These are phyloP conservation scores for Lachnellula willkommii DNA, from an alignment of 2,329 filamentous ascomycete species.

Conservation along the genomic window DNA sequence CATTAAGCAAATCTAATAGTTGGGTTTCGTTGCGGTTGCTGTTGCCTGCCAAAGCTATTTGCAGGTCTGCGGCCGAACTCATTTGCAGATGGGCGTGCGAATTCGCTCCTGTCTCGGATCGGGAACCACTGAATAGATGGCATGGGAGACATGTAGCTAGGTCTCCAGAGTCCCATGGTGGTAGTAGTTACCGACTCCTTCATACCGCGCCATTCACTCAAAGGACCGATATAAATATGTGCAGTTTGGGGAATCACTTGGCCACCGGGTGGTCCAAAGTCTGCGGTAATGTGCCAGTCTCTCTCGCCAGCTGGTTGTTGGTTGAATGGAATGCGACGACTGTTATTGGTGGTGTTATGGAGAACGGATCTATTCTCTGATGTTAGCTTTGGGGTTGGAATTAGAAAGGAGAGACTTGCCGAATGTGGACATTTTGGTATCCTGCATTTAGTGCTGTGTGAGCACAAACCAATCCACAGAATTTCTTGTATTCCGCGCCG, in stretches of 20 bases:
- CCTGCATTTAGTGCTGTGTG: not conserved
- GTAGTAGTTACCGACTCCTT: not conserved
- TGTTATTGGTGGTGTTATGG: not conserved
- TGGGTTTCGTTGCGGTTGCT: no score
- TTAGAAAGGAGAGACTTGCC: not conserved
- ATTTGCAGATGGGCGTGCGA: not conserved
- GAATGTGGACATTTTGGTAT: not conserved
- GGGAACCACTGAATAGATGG: not conserved
- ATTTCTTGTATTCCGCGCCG: not conserved
- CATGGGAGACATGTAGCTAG: not conserved
- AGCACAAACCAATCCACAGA: not conserved
- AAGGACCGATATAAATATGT: not conserved
- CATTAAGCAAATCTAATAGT: no score
- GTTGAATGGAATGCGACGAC: not conserved
- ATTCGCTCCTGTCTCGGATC: not conserved
- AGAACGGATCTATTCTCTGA: not conserved
- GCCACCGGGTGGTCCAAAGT: not conserved
- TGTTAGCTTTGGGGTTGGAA: not conserved
- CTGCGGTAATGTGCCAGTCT: not conserved
- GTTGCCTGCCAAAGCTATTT: no score
- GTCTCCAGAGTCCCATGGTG: not conserved
- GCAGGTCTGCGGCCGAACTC: no score
- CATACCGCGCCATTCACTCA: not conserved
- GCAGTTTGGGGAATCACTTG: not conserved
- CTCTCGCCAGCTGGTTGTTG: not conserved